Conservation (phyloP, 352 stramenopile species). For the Phytopythium montanum region DNA sequence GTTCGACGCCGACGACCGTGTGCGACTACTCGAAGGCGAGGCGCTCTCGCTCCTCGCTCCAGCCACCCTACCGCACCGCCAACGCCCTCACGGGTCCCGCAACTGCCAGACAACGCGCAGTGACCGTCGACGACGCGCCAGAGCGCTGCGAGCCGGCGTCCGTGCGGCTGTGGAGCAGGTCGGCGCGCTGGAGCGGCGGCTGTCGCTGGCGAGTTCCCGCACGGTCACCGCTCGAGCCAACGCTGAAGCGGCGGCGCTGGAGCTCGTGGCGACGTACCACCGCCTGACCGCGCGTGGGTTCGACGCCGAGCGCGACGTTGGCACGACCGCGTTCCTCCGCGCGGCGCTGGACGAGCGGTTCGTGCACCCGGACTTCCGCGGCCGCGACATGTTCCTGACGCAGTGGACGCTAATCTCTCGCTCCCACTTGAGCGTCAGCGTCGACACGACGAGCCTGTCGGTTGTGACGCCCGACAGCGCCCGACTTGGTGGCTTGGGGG, state of each 20-base stretch:
- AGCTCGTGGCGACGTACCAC: conserved; percentile 35
- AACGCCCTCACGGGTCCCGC: neutral
- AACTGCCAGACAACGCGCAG: neutral
- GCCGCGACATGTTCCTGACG: conserved; percentile 27
- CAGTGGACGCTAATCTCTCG: conserved; percentile 40
- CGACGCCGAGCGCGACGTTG: neutral
- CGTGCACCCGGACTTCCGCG: conserved; percentile 29
- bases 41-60: neutral
- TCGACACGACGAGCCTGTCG: conserved; percentile 14
- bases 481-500: neutral
- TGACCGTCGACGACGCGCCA: neutral
- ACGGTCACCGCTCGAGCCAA: conserved; percentile 12
- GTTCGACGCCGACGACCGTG: neutral
- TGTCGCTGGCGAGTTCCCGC: conserved; percentile 4
- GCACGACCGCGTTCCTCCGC: conserved; percentile 21
- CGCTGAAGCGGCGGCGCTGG: conserved; percentile 19
- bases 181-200: conserved; percentile 2
- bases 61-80: too few relatives aligned
- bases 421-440: conserved; percentile 25
- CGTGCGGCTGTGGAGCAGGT: neutral
- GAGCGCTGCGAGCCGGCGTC: neutral
- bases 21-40: neutral
- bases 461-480: conserved; percentile 11
- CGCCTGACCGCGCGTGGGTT: conserved; percentile 25
- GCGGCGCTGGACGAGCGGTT: conserved; percentile 22